Conservation (phyloP, 441 rosid genomes). For the Gossypium trilobum region DNA sequence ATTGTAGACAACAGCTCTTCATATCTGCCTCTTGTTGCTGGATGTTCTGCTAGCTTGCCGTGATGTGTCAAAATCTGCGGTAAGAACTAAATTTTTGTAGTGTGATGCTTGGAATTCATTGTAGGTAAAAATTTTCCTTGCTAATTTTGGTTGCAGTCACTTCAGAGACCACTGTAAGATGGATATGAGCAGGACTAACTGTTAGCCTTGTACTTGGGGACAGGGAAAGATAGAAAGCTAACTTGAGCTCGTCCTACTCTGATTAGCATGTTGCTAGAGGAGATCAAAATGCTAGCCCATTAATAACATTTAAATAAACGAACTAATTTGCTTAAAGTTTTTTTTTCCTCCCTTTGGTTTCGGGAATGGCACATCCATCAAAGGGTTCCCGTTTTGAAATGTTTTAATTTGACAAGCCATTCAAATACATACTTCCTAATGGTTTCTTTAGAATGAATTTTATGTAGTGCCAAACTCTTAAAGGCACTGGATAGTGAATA, state of each 20-base stretch:
- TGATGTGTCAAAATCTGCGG: slow-evolving; percentile 69
- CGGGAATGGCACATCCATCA: background rate
- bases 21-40: slow-evolving; percentile 70
- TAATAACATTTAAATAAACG: background rate
- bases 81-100: slow-evolving; percentile 32
- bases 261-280: background rate
- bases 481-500: background rate
- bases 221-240: background rate
- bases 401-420: background rate
- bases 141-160: background rate
- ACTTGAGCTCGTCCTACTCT: background rate
- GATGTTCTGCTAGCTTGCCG: slow-evolving; percentile 77
- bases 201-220: slow-evolving; percentile 2
- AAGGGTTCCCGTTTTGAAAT: background rate
- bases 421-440: background rate
- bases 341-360: background rate
- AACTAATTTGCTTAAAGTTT: background rate
- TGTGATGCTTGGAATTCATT: background rate
- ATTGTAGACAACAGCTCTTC: slow-evolving; percentile 88
- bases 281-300: background rate
- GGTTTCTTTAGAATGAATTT: background rate
- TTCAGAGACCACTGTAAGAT: background rate
- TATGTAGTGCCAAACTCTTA: background rate
- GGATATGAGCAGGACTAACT: background rate
- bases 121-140: background rate